phyloP scores from a whole-genome alignment of 176 grass and related monocot genomes.

The Lolium perenne region DNA sequence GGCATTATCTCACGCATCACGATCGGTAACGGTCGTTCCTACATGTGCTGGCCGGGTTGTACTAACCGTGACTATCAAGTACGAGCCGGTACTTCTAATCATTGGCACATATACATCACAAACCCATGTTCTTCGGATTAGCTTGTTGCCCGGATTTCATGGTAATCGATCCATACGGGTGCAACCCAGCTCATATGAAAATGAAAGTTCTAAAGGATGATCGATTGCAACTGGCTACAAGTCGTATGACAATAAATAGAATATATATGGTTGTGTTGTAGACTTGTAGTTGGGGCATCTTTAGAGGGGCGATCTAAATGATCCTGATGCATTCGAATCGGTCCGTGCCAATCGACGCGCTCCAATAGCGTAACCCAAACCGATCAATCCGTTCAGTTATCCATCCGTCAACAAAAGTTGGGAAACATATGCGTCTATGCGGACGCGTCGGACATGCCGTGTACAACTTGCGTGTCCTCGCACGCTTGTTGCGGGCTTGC shows the following conservation, averaged over 20 bases:
- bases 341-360: too few species aligned
- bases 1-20: background rate
- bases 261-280: background rate
- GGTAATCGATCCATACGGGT: background rate
- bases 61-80: conserved; percentile 36
- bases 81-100: background rate
- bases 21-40: background rate
- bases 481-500: too few species aligned
- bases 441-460: too few species aligned
- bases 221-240: background rate
- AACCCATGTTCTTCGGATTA: background rate
- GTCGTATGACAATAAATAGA: background rate
- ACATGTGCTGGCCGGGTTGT: conserved; percentile 33
- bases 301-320: too few species aligned
- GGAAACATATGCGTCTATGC: too few species aligned
- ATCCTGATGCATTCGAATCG: too few species aligned
- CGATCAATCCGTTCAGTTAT: too few species aligned
- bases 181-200: background rate
- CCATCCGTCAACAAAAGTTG: too few species aligned
- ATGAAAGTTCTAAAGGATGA: background rate
- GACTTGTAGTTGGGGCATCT: background rate
- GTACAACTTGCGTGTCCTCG: too few species aligned
- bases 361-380: too few species aligned
- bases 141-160: background rate
- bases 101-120: background rate